Base-by-base conservation (phyloP, 2,329 filamentous ascomycete species). In the Zarea fungicola region DNA sequence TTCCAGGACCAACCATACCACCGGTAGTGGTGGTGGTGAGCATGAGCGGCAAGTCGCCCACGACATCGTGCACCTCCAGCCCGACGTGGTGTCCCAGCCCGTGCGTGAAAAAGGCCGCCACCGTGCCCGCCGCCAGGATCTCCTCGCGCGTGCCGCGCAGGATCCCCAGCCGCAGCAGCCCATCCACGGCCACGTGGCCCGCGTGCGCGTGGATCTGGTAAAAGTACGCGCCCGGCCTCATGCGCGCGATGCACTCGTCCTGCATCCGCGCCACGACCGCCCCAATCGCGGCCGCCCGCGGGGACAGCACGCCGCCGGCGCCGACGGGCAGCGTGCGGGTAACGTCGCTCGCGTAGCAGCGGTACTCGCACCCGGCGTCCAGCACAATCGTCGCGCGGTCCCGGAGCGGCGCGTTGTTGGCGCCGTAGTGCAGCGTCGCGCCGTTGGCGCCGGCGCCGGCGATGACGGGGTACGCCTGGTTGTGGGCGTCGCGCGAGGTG, bases 391-490 rank as follows among this genome's bases (percentile, higher is more conserved):
- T 76, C 60, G 91, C 81, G 50, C 84, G 78, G 22, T 84, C 81
- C 3, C 70, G 69, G 16, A 97, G 77, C 1, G 82, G 68, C 58
- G 86, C 78, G 59, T 95, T 77, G 63, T 99, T 97, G 46, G 78
- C 80, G 36, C 80, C 78, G 65, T 99, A 99, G 67, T 99, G 93
- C 34, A 97, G 73, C 0, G 87, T 91, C 13, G 86, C 83, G 6
- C 87, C 90, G 61, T 93, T 93, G n/a, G 74, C 63, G 1, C 92
- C 92, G 2, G 86, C 82, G 2, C 87, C 92, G 39, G 88, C 89
- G 57, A 99, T 96, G n/a, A 90, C 80, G 40, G 84, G 81, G 63
- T 99, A 99, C 0, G 92, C 84, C 70, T 95, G 88, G 43, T 81
- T 73, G 54, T 85, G 86, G 4, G 88, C 85, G 53, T 86, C 87